These are phyloP conservation scores for Dichotomopilus funicola DNA, from an alignment of 2,329 filamentous ascomycete genomes.

Conservation along the genomic window DNA sequence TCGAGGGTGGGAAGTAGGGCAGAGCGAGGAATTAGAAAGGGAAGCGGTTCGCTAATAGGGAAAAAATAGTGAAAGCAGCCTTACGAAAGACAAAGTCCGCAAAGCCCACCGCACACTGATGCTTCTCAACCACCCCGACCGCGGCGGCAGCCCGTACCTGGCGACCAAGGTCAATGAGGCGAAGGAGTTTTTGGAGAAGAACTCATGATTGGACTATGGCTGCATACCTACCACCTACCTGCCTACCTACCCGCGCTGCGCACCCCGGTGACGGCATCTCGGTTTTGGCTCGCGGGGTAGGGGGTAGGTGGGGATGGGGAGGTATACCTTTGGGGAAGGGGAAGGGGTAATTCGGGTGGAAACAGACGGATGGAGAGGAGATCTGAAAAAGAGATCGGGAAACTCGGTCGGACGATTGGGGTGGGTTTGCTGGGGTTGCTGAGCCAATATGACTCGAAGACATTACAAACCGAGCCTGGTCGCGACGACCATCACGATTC, in stretches of 20 bases:
- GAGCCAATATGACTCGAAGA: too few species aligned
- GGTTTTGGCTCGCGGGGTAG: too few species aligned
- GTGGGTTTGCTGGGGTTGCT: too few species aligned
- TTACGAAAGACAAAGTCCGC: slow-evolving; percentile 89
- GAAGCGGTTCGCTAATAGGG: too few species aligned
- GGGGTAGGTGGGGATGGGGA: too few species aligned
- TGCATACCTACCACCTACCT: neutral
- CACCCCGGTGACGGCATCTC: too few species aligned
- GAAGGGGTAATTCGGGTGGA: neutral
- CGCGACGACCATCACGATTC: too few species aligned
- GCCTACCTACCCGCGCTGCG: too few species aligned
- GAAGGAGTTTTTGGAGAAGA: slow-evolving; percentile 91
- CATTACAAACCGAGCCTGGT: too few species aligned
- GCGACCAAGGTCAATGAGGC: slow-evolving; percentile 98
- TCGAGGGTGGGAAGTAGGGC: too few species aligned
- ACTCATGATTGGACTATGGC: slow-evolving; percentile 21
- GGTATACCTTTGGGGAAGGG: neutral
- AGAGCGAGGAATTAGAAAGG: too few species aligned
- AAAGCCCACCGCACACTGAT: slow-evolving; percentile 94
- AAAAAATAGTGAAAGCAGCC: slow-evolving; percentile 63
- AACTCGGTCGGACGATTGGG: too few species aligned
- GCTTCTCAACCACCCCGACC: slow-evolving; percentile 96
- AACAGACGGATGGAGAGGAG: neutral
- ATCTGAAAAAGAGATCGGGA: neutral
- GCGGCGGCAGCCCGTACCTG: slow-evolving; percentile 90